phyloP scores from a whole-genome alignment of 441 rosid species.

The Breynia disticha region DNA sequence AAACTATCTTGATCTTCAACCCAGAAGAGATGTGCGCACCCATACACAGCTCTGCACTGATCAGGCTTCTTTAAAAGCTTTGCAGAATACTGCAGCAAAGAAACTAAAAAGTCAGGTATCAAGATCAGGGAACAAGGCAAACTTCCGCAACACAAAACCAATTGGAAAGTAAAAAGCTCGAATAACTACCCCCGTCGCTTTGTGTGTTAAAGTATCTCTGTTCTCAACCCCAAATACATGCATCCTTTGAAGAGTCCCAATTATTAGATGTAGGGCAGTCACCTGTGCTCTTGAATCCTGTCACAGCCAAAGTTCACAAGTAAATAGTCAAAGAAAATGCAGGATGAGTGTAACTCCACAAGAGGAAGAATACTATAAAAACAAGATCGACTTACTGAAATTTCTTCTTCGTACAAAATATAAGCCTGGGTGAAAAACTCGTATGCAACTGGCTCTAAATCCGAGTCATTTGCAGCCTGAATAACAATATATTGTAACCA shows the following conservation, averaged over 20 bases:
- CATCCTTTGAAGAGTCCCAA: constrained; percentile 98
- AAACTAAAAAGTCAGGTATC: constrained; percentile 10
- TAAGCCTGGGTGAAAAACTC: constrained; percentile 99
- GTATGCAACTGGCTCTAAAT: constrained; percentile 90
- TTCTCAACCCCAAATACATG: constrained; percentile 96
- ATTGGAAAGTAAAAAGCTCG: constrained; percentile 8
- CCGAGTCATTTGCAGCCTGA: constrained; percentile 97
- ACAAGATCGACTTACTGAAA: constrained; percentile 53
- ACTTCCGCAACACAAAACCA: neutral
- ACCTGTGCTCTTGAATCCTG: constrained; percentile 96
- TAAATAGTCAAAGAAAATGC: constrained; percentile 1
- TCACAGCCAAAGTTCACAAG: constrained; percentile 15
- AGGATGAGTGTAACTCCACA: neutral
- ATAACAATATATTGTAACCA: constrained; percentile 14
- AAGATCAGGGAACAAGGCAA: neutral
- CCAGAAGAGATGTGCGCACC: constrained; percentile 96
- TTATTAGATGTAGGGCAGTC: constrained; percentile 78
- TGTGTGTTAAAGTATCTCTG: constrained; percentile 94
- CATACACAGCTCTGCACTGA: constrained; percentile 95
- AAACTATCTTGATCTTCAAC: constrained; percentile 75
- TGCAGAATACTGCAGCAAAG: constrained; percentile 79
- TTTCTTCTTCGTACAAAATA: constrained; percentile 90
- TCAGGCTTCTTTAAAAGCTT: constrained; percentile 97
- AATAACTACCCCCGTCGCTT: constrained; percentile 85
- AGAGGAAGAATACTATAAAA: neutral